phyloP scores from a whole-genome alignment of 2,329 filamentous ascomycete species.

The Coniella lustricola region DNA sequence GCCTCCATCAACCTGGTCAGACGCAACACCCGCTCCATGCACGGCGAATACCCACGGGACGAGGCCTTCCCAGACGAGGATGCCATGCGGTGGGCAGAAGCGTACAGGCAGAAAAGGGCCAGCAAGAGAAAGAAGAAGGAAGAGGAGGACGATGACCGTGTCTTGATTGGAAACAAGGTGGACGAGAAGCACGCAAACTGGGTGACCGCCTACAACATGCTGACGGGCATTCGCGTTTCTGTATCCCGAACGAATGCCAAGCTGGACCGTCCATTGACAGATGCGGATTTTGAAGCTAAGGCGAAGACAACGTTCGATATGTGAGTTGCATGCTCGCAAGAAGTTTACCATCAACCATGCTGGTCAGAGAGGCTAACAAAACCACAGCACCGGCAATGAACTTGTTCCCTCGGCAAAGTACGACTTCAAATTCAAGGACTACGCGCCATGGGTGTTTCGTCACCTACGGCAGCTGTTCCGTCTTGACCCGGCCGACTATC shows the following conservation, averaged over 20 bases:
- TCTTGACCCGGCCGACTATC: conserved; percentile 92
- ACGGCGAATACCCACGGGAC: conserved; percentile 77
- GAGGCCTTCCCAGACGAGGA: conserved; percentile 85
- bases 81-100: conserved; percentile 84
- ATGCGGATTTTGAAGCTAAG: conserved; percentile 86
- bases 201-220: conserved; percentile 98
- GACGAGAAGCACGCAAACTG: conserved; percentile 96
- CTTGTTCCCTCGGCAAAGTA: conserved; percentile 97
- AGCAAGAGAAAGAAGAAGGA: conserved; percentile 79
- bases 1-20: conserved; percentile 78
- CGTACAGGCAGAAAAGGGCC: conserved; percentile 83
- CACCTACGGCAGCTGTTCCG: conserved; percentile 81
- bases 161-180: conserved; percentile 93
- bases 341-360: too few relatives aligned
- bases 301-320: conserved; percentile 99
- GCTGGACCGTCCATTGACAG: conserved; percentile 80
- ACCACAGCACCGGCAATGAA: conserved; percentile 81
- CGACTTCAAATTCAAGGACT: conserved; percentile 99
- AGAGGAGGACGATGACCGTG: conserved; percentile 85
- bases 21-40: conserved; percentile 74
- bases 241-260: conserved; percentile 97
- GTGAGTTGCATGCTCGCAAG: conserved; percentile 41
- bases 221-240: conserved; percentile 95
- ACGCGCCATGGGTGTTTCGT: conserved; percentile 98
- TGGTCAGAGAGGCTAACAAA: conserved; percentile 13